Percentiles rank a stretch among this genome's conserved stretches.
These are phyloP conservation scores for Suillus subalutaceus DNA, from an alignment of 768 basidiomycete genomes.

Conservation along the genomic window DNA sequence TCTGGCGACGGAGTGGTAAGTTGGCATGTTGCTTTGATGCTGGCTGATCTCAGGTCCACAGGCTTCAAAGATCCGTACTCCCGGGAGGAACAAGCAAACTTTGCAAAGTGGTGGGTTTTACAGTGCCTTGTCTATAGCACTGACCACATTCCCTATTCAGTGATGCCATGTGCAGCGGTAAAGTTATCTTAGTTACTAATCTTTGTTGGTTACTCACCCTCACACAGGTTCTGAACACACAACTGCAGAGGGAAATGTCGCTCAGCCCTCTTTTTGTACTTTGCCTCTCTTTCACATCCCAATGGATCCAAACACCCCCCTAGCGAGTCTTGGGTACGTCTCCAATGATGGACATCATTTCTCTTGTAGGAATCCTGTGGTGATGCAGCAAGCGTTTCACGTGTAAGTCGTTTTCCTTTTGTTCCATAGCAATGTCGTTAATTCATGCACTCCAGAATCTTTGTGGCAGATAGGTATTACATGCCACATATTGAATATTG, in stretches of 20 bases:
- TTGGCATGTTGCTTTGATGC: neutral
- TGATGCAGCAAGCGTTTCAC: conserved; percentile 58
- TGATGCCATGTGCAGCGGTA: conserved; percentile 56
- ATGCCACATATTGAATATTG: neutral
- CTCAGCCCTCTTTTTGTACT: conserved; percentile 55
- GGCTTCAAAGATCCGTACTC: conserved; percentile 70
- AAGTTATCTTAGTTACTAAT: neutral
- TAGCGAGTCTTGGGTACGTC: conserved; percentile 43
- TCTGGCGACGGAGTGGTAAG: conserved; percentile 60
- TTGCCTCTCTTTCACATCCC: conserved; percentile 56
- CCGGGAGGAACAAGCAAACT: conserved; percentile 54
- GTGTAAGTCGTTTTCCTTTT: conserved; percentile 44
- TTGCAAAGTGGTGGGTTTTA: conserved; percentile 51
- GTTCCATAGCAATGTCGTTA: neutral
- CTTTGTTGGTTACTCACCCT: neutral
- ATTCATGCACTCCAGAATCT: conserved; percentile 39
- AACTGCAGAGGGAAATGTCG: conserved; percentile 36
- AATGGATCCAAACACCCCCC: conserved; percentile 27
- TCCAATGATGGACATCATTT: conserved; percentile 62
- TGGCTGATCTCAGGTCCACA: conserved; percentile 19
- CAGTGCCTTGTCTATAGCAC: neutral
- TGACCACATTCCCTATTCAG: conserved; percentile 26
- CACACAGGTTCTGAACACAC: conserved; percentile 53
- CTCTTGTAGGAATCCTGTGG: conserved; percentile 53
- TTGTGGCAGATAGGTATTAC: conserved; percentile 52